These are phyloP conservation scores for Croton laevigatus DNA, from an alignment of 441 rosid genomes.

Conservation along the genomic window DNA sequence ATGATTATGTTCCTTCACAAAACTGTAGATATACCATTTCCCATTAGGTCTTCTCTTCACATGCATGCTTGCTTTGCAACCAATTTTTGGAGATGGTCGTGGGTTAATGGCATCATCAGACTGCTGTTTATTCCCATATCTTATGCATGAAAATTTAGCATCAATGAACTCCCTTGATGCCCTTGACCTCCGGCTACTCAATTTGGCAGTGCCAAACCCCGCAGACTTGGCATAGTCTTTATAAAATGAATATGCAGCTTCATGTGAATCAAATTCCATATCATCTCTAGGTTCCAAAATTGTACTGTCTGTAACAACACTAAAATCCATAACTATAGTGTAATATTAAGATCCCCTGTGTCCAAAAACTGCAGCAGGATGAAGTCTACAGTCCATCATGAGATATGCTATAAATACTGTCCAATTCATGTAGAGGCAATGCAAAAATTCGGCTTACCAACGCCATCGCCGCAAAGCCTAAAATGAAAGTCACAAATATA, in stretches of 20 bases:
- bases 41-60: constrained; percentile 14
- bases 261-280: constrained; percentile 17
- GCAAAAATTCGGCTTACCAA: background rate
- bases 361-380: background rate
- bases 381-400: background rate
- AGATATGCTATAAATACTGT: background rate
- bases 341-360: background rate
- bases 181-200: constrained; percentile 14
- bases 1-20: constrained; percentile 17
- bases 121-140: constrained; percentile 16
- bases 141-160: constrained; percentile 15
- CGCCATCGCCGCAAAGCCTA: background rate
- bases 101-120: constrained; percentile 14
- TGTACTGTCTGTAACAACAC: background rate
- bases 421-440: background rate
- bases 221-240: constrained; percentile 15
- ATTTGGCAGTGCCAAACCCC: constrained; percentile 14
- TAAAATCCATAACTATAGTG: background rate
- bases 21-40: constrained; percentile 11
- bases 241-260: constrained; percentile 15
- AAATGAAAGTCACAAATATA: background rate
- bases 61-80: constrained; percentile 19
- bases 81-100: constrained; percentile 12
- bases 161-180: constrained; percentile 18
- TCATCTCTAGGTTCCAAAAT: constrained; percentile 10